Evolutionary conservation across 352 stramenopile genomes (phyloP).

Genomic region (Phytopythium vexans): DNA sequence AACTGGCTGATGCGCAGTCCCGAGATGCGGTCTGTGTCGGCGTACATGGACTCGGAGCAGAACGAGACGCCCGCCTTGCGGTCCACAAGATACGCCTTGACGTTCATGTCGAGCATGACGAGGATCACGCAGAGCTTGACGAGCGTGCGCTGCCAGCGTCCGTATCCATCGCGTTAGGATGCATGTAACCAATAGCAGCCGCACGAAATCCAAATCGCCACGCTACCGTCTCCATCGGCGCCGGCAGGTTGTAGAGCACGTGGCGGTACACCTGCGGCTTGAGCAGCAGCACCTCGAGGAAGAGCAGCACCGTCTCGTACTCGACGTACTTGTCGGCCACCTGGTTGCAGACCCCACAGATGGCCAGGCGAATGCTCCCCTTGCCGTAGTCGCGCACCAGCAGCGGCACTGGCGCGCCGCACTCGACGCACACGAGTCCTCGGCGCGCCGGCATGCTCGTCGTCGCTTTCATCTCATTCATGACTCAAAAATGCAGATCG

Average conservation of each 20-base stretch:
- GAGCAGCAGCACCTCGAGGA: conserved; percentile 83
- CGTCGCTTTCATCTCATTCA: background rate
- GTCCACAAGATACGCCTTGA: conserved; percentile 82
- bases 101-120: conserved; percentile 85
- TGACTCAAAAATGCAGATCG: too few species aligned
- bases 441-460: conserved; percentile 8
- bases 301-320: conserved; percentile 82
- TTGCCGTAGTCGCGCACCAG: conserved; percentile 85
- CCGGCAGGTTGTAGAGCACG: conserved; percentile 73
- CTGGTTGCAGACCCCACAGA: conserved; percentile 63
- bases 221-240: conserved; percentile 32
- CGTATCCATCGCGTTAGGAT: background rate
- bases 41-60: conserved; percentile 57
- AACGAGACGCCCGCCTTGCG: conserved; percentile 56
- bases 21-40: conserved; percentile 33
- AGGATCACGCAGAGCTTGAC: conserved; percentile 76
- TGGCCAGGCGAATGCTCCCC: conserved; percentile 77
- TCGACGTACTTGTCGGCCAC: conserved; percentile 88
- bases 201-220: background rate
- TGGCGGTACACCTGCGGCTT: conserved; percentile 85
- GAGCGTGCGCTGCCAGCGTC: conserved; percentile 32
- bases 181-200: background rate
- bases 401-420: conserved; percentile 51
- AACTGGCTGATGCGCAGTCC: conserved; percentile 69
- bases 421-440: conserved; percentile 74